Base-by-base conservation (phyloP, 2,329 filamentous ascomycete species). In the Diaporthe sp. region DNA sequence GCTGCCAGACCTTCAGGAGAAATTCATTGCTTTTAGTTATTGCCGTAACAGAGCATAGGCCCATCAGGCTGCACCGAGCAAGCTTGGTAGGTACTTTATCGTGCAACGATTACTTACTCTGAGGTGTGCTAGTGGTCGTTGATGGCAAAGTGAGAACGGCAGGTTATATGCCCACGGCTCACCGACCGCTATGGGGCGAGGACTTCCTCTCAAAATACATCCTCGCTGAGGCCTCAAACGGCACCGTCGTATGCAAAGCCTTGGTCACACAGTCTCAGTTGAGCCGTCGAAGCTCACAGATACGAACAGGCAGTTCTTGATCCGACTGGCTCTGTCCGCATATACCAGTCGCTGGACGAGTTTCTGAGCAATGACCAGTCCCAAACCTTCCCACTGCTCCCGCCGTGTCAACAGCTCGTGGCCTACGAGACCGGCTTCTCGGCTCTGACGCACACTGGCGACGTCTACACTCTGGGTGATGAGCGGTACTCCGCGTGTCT, bases 391-490 rank as follows among this genome's bases (percentile, higher is more conserved):
- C 19, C 78, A 10, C 77, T 74, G 9, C 76, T 82, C 58, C 74
- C 78, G 5, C 58, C 70, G 2, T 79, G 87, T 28, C 78, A 78
- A 28, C 86, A 90, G 72, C 78, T 89, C 1, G 84, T 82, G 25
- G 84, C 87, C 22, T 89, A 86, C 77, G 85, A 87, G 57, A 82
- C 86, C 0, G 89, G 89, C 1, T 89, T 90, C 77, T 82, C 85
- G 6, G 84, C 87, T 19, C 81, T 90, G 9, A 81, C 86, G 2
- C 72, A 83, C 0, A 79, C 84, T 15, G 86, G 85, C n/a, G 79
- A 81, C 2, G 87, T 90, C 35, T 86, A 83, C 76, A 89, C 88
- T 0, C 85, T 87, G 80, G 92, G 92, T 10, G 92, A 94, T 77
- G 82, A 86, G 61, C 87, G 92, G 22, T 92, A 90, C 77, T 82